Conservation (phyloP, 352 stramenopile species). For the Globisporangium sylvaticum region DNA sequence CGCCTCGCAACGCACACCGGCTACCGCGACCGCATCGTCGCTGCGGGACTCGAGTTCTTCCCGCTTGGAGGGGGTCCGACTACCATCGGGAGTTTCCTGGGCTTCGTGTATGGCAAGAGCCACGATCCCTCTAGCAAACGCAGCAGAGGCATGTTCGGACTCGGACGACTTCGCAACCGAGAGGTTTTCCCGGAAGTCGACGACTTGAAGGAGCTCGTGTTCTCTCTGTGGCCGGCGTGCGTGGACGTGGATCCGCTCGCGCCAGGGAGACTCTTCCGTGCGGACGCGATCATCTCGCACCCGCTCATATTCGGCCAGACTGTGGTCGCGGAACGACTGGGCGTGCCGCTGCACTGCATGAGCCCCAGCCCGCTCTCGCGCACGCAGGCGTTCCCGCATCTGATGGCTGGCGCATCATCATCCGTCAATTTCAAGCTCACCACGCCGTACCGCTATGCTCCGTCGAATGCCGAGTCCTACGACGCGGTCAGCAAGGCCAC, state of each 20-base stretch:
- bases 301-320: constrained; percentile 59
- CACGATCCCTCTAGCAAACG: neutral
- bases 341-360: constrained; percentile 67
- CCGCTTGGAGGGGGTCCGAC: constrained; percentile 50
- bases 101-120: constrained; percentile 32
- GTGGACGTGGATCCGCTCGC: constrained; percentile 39
- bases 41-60: constrained; percentile 62
- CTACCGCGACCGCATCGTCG: constrained; percentile 63
- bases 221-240: constrained; percentile 56
- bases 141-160: constrained; percentile 1
- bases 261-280: constrained; percentile 47
- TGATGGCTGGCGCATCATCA: constrained; percentile 32
- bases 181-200: constrained; percentile 39
- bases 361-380: constrained; percentile 42
- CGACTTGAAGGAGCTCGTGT: constrained; percentile 53
- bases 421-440: constrained; percentile 22
- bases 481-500: constrained; percentile 43
- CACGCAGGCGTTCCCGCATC: constrained; percentile 57
- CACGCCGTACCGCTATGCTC: constrained; percentile 39
- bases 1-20: constrained; percentile 83
- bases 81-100: constrained; percentile 44
- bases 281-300: constrained; percentile 67
- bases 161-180: constrained; percentile 28
- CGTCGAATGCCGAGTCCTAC: constrained; percentile 49
- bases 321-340: constrained; percentile 62